Percentiles rank a stretch among this genome's conserved stretches.
phyloP scores from a whole-genome alignment of 2,329 filamentous ascomycete genomes.

The Fusarium irregulare region DNA sequence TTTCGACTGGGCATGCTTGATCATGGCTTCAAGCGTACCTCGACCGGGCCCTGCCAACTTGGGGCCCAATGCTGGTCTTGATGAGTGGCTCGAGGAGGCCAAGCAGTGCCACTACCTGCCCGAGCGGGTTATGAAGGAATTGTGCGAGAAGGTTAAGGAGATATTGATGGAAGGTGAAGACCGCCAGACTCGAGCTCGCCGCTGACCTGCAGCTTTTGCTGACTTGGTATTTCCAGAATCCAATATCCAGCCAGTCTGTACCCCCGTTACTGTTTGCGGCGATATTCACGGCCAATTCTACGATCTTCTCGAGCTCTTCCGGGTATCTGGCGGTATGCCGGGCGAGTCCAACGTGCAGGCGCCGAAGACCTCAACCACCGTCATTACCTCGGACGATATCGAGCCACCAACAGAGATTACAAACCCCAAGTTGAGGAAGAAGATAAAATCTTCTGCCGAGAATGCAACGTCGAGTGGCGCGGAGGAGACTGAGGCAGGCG shows the following conservation, averaged over 20 bases:
- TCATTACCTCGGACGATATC: constrained; percentile 91
- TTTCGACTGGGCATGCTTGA: constrained; percentile 44
- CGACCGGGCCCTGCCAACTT: constrained; percentile 92
- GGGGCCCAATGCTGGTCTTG: constrained; percentile 83
- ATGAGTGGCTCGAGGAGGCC: constrained; percentile 96
- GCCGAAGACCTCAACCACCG: constrained; percentile 74
- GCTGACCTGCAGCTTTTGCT: constrained; percentile 20
- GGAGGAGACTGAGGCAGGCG: constrained; percentile 60
- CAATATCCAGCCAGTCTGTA: constrained; percentile 97
- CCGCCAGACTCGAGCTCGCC: background rate
- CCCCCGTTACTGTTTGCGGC: constrained; percentile 95
- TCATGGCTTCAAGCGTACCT: constrained; percentile 69
- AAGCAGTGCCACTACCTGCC: constrained; percentile 98
- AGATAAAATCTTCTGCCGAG: constrained; percentile 68
- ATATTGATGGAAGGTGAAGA: constrained; percentile 92
- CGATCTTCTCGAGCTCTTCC: constrained; percentile 95
- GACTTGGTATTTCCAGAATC: constrained; percentile 72
- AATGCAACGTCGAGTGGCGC: constrained; percentile 62
- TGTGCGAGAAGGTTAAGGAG: constrained; percentile 99
- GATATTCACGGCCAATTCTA: constrained; percentile 99
- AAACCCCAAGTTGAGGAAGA: constrained; percentile 86
- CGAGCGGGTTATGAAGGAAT: constrained; percentile 96
- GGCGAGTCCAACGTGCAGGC: constrained; percentile 78
- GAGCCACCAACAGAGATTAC: constrained; percentile 91
- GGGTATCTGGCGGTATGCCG: constrained; percentile 96